phyloP scores from a whole-genome alignment of 2,329 filamentous ascomycete genomes.

The Alternaria hordeiaustralica region DNA sequence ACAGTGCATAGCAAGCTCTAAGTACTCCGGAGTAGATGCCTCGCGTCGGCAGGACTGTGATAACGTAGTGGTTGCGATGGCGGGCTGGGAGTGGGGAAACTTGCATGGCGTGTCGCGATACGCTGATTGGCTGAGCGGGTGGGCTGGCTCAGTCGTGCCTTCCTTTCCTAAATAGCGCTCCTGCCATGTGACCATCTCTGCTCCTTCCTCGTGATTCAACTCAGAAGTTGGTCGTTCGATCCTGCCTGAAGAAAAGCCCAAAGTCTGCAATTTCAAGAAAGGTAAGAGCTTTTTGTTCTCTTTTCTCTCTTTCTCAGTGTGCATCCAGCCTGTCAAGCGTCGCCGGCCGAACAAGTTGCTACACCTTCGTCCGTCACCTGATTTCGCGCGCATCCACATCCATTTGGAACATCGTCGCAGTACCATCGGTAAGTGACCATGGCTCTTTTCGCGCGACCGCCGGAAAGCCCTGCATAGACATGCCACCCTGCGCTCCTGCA shows the following conservation, averaged over 20 bases:
- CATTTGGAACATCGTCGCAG: slow-evolving; percentile 8
- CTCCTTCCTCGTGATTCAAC: slow-evolving; percentile 17
- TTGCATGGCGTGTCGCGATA: slow-evolving; percentile 9
- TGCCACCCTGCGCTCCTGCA: not conserved
- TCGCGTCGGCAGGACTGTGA: not conserved
- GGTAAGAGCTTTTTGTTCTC: slow-evolving; percentile 7
- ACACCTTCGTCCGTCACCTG: slow-evolving; percentile 3
- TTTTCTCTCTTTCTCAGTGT: not conserved
- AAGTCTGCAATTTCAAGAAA: not conserved
- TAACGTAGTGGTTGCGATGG: slow-evolving; percentile 10
- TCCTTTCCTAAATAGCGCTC: slow-evolving; percentile 3
- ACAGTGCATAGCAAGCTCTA: not conserved
- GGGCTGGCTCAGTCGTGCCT: not conserved
- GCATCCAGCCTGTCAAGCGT: not conserved
- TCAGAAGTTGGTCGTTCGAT: not conserved
- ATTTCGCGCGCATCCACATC: slow-evolving; percentile 1
- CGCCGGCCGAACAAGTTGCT: not conserved
- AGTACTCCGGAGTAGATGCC: not conserved
- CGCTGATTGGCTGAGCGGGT: slow-evolving; percentile 13
- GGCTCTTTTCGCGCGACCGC: not conserved
- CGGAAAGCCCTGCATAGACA: not conserved
- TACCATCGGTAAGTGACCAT: slow-evolving; percentile 13
- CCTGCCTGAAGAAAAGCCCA: not conserved
- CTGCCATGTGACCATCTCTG: slow-evolving; percentile 11
- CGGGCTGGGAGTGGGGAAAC: slow-evolving; percentile 15